Evolutionary conservation across 164 flowering plant species (phyloP).

Genomic region (Amborella trichopoda): DNA sequence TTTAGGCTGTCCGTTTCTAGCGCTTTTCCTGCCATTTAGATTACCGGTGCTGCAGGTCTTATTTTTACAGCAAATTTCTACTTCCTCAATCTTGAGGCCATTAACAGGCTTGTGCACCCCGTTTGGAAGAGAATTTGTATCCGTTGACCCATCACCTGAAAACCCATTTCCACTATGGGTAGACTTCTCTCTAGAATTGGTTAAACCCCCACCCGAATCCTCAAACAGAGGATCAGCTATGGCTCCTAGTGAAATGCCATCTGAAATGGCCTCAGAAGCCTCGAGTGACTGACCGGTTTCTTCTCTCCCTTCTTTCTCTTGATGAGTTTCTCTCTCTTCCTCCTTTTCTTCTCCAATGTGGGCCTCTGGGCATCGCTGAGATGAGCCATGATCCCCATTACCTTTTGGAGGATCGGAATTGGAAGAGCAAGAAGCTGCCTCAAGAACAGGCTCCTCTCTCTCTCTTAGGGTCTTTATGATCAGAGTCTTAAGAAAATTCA

Average conservation of each 20-base stretch:
- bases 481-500: constrained; percentile 76
- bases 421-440: constrained; percentile 18
- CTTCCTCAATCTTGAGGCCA: constrained; percentile 3
- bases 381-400: constrained; percentile 38
- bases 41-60: constrained; percentile 17
- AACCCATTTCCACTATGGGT: constrained; percentile 14
- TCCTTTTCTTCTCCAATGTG: constrained; percentile 23
- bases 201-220: constrained; percentile 9
- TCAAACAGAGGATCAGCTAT: constrained; percentile 8
- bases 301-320: constrained; percentile 3
- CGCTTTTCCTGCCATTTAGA: constrained; percentile 14
- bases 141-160: constrained; percentile 12
- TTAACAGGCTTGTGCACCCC: constrained; percentile 5
- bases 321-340: constrained; percentile 12
- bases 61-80: constrained; percentile 8
- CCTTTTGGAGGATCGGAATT: constrained; percentile 41
- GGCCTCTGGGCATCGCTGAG: constrained; percentile 20
- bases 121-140: constrained; percentile 4
- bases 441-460: constrained; percentile 39
- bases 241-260: constrained; percentile 11
- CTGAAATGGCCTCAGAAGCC: no score
- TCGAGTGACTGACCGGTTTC: no score
- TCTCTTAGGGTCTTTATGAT: constrained; percentile 42
- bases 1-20: constrained; percentile 11
- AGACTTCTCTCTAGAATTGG: constrained; percentile 11